Conservation (phyloP, 768 basidiomycete species). For the Cantharellus cinnabarinus region DNA sequence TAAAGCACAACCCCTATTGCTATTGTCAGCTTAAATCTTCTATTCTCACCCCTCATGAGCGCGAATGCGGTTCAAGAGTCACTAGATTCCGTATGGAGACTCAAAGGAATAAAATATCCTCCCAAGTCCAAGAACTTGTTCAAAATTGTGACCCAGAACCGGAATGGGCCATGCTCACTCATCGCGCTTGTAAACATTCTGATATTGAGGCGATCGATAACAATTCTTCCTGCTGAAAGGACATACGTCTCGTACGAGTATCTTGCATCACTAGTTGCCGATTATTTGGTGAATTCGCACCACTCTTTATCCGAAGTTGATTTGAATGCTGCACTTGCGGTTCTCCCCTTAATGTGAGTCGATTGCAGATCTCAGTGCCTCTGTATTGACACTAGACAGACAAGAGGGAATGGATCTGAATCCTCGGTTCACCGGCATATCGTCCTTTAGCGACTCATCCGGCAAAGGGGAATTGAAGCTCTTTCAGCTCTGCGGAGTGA, state of each 20-base stretch:
- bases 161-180: slow-evolving; percentile 64
- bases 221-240: slow-evolving; percentile 45
- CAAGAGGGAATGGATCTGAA: slow-evolving; percentile 83
- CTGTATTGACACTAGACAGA: slow-evolving; percentile 25
- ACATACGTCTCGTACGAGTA: slow-evolving; percentile 64
- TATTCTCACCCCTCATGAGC: too few species aligned
- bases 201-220: slow-evolving; percentile 63
- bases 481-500: slow-evolving; percentile 63
- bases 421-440: slow-evolving; percentile 52
- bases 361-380: not conserved
- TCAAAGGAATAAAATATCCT: slow-evolving; percentile 44
- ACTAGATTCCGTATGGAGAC: slow-evolving; percentile 45
- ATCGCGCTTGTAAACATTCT: slow-evolving; percentile 87
- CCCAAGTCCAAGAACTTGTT: not conserved
- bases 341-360: not conserved
- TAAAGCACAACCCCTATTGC: too few species aligned
- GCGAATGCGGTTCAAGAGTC: not conserved
- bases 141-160: slow-evolving; percentile 13
- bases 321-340: not conserved
- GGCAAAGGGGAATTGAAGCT: slow-evolving; percentile 63
- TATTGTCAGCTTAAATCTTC: too few species aligned
- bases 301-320: slow-evolving; percentile 21
- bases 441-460: slow-evolving; percentile 43
- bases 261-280: slow-evolving; percentile 64
- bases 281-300: slow-evolving; percentile 48